Conservation (phyloP, 2,329 filamentous ascomycete species). For the Bertia moriformis region DNA sequence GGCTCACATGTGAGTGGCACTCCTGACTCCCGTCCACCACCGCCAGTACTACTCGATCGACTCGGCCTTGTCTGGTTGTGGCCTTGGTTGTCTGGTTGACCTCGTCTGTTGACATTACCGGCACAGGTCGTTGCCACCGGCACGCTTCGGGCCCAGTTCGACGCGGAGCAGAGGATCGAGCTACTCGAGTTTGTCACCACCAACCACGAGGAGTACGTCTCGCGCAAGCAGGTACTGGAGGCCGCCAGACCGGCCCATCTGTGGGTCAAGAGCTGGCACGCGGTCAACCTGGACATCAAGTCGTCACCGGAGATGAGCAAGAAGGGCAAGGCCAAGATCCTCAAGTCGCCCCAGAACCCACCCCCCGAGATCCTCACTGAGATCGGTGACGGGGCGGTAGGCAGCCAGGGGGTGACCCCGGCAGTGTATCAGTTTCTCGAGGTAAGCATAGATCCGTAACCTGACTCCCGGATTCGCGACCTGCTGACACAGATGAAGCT, state of each 20-base stretch:
- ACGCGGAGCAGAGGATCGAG: conserved; percentile 66
- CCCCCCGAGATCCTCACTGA: conserved; percentile 41
- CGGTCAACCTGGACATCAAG: conserved; percentile 42
- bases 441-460: too few species aligned
- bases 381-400: conserved; percentile 42
- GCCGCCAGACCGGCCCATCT: conserved; percentile 45
- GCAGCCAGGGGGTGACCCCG: conserved; percentile 43
- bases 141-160: conserved; percentile 64
- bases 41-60: not conserved
- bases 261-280: conserved; percentile 54
- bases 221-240: conserved; percentile 49
- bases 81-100: conserved; percentile 12
- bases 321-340: conserved; percentile 41
- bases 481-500: conserved; percentile 26
- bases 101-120: conserved; percentile 1
- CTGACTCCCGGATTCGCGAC: conserved; percentile 1
- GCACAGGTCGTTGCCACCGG: conserved; percentile 62
- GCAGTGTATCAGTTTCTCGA: conserved; percentile 51
- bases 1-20: conserved; percentile 65
- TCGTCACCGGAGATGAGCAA: conserved; percentile 54
- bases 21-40: not conserved
- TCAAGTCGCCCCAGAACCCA: conserved; percentile 42
- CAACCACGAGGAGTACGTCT: conserved; percentile 70
- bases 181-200: conserved; percentile 68
- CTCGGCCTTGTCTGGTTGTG: not conserved